Conservation (phyloP, 2,329 filamentous ascomycete species). For the Sporothrix humicola region DNA sequence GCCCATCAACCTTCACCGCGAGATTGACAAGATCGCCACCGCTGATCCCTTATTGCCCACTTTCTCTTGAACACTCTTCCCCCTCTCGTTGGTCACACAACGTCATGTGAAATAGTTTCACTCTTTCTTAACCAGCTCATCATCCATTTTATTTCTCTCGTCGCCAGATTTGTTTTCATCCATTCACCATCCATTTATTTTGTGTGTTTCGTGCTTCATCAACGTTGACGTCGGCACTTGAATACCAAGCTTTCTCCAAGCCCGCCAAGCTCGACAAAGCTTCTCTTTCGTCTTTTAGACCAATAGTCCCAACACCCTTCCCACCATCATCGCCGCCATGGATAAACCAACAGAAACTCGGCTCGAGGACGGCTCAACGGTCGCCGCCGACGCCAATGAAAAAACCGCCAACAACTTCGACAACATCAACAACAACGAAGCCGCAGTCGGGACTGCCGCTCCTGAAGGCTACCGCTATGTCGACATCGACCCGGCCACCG, state of each 20-base stretch:
- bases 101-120: not conserved
- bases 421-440: too few species aligned
- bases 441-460: not conserved
- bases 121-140: not conserved
- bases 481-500: constrained; percentile 43
- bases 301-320: not conserved
- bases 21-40: not conserved
- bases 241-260: constrained; percentile 3
- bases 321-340: constrained; percentile 11
- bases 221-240: not conserved
- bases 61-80: too few species aligned
- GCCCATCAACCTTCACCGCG: not conserved
- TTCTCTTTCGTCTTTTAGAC: not conserved
- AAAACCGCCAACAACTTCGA: not conserved
- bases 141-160: not conserved
- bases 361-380: constrained; percentile 23
- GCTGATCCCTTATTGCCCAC: too few species aligned
- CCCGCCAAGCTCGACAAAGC: constrained; percentile 19
- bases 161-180: not conserved
- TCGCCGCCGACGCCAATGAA: not conserved
- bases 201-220: not conserved
- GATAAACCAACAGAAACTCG: constrained; percentile 28
- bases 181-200: not conserved
- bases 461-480: constrained; percentile 32
- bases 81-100: not conserved